Percentiles rank a stretch among this genome's conserved stretches.
Evolutionary conservation across 2,329 filamentous ascomycete genomes (phyloP).

Genomic region (Alternaria gansuensis): DNA sequence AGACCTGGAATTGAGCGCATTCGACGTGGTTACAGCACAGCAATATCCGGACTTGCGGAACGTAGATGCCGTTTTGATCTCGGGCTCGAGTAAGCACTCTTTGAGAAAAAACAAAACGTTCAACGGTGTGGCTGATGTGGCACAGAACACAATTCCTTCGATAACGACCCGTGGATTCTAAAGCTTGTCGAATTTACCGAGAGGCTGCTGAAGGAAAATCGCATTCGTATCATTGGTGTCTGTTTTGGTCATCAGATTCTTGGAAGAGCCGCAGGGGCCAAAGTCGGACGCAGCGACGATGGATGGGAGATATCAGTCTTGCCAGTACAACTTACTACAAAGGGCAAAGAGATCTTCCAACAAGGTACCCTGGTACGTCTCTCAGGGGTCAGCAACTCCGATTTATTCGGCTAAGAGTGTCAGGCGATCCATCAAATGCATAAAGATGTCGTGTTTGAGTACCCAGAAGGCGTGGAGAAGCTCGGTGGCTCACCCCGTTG

Average conservation of each 20-base stretch:
- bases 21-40: constrained; percentile 73
- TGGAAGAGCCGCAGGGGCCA: constrained; percentile 72
- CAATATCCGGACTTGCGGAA: constrained; percentile 77
- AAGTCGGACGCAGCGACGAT: constrained; percentile 70
- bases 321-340: constrained; percentile 71
- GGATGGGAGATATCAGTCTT: constrained; percentile 87
- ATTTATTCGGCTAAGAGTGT: constrained; percentile 2
- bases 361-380: constrained; percentile 66
- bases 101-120: background rate
- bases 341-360: constrained; percentile 77
- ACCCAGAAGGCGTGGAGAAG: constrained; percentile 68
- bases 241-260: constrained; percentile 92
- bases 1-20: constrained; percentile 68
- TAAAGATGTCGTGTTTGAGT: constrained; percentile 74
- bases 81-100: constrained; percentile 68
- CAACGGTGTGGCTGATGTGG: constrained; percentile 20
- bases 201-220: constrained; percentile 66
- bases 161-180: constrained; percentile 77
- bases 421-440: constrained; percentile 87
- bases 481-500: constrained; percentile 74
- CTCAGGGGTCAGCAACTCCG: background rate
- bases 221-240: constrained; percentile 77
- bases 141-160: constrained; percentile 75
- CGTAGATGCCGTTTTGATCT: constrained; percentile 84
- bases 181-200: constrained; percentile 74